These are phyloP conservation scores for Chlorella sp. DNA, from an alignment of 139 green algal genomes.

Conservation along the genomic window DNA sequence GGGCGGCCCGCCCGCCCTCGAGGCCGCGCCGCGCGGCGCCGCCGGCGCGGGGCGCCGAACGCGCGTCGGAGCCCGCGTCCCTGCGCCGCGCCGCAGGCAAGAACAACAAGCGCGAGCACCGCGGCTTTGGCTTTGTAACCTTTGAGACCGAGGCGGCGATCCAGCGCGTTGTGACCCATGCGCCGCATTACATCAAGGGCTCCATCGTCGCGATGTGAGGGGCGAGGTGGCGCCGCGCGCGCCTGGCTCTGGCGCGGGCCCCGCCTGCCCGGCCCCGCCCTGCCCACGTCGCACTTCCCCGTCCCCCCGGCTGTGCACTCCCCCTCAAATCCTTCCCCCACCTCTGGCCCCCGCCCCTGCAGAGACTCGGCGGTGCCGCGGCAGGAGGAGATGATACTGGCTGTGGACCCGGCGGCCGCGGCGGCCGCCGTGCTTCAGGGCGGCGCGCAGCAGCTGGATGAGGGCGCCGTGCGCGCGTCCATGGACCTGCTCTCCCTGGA, in stretches of 20 bases:
- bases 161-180: slow-evolving; percentile 48
- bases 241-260: too few species aligned
- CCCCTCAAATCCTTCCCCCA: too few species aligned
- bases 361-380: slow-evolving; percentile 28
- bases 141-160: slow-evolving; percentile 90
- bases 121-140: slow-evolving; percentile 92
- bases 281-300: too few species aligned
- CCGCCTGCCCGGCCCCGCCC: too few species aligned
- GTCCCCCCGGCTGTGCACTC: too few species aligned
- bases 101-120: slow-evolving; percentile 68
- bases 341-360: too few species aligned
- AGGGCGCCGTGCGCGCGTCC: slow-evolving; percentile 5
- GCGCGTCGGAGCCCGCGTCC: too few species aligned
- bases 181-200: slow-evolving; percentile 51
- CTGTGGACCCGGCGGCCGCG: neutral
- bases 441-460: neutral
- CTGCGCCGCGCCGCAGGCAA: slow-evolving; percentile 30
- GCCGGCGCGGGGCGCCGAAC: too few species aligned
- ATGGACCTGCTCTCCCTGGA: slow-evolving; percentile 16
- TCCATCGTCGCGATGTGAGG: slow-evolving; percentile 53
- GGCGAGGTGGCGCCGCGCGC: slow-evolving; percentile 42
- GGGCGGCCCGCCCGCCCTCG: too few species aligned
- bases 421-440: neutral
- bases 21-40: too few species aligned
- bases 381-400: slow-evolving; percentile 33